Evolutionary conservation across 2,329 filamentous ascomycete species (phyloP), one percentile per base, ranked within the genome.

Genomic region (Myriangium duriaei): DNA sequence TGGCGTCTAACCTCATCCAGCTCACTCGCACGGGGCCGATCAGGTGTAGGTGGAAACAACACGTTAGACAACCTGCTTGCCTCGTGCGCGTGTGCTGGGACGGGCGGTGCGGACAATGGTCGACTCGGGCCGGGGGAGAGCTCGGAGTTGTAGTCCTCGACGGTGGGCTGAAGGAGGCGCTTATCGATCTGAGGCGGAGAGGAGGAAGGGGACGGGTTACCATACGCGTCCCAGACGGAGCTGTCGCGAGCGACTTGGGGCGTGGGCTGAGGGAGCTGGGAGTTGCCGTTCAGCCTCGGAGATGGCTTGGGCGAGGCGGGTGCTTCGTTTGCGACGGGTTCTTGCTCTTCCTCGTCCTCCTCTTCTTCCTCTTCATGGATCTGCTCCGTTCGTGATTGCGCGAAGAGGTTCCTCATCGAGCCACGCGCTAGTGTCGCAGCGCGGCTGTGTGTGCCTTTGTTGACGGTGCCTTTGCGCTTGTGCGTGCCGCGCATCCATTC

Each of bases 71-170:
- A 26, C 21, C 21, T 26, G 21, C 21, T 26, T 7, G 21, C 21
- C n/a, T 30, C 36, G 13, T 32, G 5, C 11, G 18, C 14, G 6
- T n/a, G n/a, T 6, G 13, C 16, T 5, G 36, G 30, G 5, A 29
- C 11, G 5, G 30, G 36, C 3, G 36, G 30, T 11, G 36, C 29
- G 2, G 41, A 43, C 10, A 38, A 18, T 13, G 43, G 41, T 29
- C 45, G 49, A n/a, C 21, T 26, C 21, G 21, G 21, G 21, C 21
- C 50, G n/a, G 52, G 52, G 11, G 51, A 51, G 12, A 56, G 45
- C 32, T 57, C 54, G 43, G 46, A 51, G 16, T 37, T 36, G 45
- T 54, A 46, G 30, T 56, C 55, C 39, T 56, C 55, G 3, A 55
- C 54, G 5, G 51, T 56, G 7, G 54, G 53, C 39, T 56, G 55